phyloP scores from a whole-genome alignment of 1,284 basidiomycete species.

The Puccinia hordei region DNA sequence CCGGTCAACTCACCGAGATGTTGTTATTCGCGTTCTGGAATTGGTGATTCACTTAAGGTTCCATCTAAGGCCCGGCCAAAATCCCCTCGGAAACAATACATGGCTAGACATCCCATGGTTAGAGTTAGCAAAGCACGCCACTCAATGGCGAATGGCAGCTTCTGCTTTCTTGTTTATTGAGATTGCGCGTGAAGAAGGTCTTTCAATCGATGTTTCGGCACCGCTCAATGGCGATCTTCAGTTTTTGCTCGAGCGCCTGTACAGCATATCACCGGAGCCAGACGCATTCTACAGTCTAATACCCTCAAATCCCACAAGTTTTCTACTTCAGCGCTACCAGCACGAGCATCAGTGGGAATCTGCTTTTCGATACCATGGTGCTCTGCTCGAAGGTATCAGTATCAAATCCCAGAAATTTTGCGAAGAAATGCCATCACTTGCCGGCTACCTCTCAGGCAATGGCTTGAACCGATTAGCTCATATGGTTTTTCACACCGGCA shows the following conservation, averaged over 20 bases:
- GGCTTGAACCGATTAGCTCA: slow-evolving; percentile 76
- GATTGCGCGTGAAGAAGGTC: slow-evolving; percentile 68
- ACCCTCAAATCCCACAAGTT: slow-evolving; percentile 71
- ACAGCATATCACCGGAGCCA: slow-evolving; percentile 91
- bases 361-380: slow-evolving; percentile 85
- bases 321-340: slow-evolving; percentile 79
- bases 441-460: slow-evolving; percentile 78
- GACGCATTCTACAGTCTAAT: slow-evolving; percentile 96
- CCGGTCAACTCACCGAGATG: slow-evolving; percentile 61
- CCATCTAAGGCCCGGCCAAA: slow-evolving; percentile 64
- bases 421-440: slow-evolving; percentile 62
- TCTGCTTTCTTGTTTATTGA: slow-evolving; percentile 88
- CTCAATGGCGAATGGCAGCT: slow-evolving; percentile 78
- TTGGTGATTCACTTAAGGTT: slow-evolving; percentile 78
- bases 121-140: slow-evolving; percentile 73
- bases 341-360: slow-evolving; percentile 91
- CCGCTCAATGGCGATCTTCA: slow-evolving; percentile 61
- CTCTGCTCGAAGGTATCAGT: slow-evolving; percentile 69
- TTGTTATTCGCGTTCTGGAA: slow-evolving; percentile 71
- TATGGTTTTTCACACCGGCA: slow-evolving; percentile 54
- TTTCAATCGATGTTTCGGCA: slow-evolving; percentile 43
- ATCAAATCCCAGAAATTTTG: slow-evolving; percentile 2
- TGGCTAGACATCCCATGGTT: slow-evolving; percentile 81
- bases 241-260: slow-evolving; percentile 81
- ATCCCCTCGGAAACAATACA: slow-evolving; percentile 71